Conservation (phyloP, 164 flowering plant species). For the Pachysandra terminalis region DNA sequence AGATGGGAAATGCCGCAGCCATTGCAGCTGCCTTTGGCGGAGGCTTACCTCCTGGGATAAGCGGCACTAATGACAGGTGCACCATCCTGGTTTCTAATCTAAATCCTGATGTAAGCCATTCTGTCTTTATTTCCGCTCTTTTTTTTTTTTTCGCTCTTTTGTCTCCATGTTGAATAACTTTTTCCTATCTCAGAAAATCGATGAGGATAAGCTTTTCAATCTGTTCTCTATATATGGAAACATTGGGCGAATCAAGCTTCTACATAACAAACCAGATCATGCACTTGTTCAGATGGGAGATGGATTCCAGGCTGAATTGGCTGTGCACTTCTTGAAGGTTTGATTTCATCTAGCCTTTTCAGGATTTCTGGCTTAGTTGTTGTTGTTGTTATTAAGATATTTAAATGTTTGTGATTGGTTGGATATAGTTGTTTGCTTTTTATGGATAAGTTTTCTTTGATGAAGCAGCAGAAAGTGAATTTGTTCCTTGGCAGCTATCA, state of each 20-base stretch:
- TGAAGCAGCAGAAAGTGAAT: too few species aligned
- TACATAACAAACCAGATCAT: conserved; percentile 95
- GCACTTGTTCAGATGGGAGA: conserved; percentile 96
- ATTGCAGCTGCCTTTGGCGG: conserved; percentile 94
- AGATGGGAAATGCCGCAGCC: conserved; percentile 90
- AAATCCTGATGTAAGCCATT: conserved; percentile 73
- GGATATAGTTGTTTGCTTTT: neutral
- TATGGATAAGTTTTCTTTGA: neutral
- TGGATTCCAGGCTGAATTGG: conserved; percentile 98
- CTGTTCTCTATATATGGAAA: conserved; percentile 94
- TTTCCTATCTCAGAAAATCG: conserved; percentile 55
- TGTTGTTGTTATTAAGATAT: neutral
- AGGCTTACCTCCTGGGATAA: conserved; percentile 91
- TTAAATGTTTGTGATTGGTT: neutral
- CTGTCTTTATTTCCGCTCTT: neutral
- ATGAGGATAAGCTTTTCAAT: conserved; percentile 96
- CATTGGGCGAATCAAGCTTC: conserved; percentile 85
- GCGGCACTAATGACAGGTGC: conserved; percentile 93
- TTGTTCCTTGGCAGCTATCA: too few species aligned
- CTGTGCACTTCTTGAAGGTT: conserved; percentile 96
- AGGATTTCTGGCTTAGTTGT: neutral
- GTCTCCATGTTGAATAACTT: neutral
- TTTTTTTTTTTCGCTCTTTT: neutral
- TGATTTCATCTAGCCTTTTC: neutral
- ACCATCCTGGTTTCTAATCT: conserved; percentile 86